Conservation (phyloP, 129 eudicot genomes). For the Sambucus nigra region DNA sequence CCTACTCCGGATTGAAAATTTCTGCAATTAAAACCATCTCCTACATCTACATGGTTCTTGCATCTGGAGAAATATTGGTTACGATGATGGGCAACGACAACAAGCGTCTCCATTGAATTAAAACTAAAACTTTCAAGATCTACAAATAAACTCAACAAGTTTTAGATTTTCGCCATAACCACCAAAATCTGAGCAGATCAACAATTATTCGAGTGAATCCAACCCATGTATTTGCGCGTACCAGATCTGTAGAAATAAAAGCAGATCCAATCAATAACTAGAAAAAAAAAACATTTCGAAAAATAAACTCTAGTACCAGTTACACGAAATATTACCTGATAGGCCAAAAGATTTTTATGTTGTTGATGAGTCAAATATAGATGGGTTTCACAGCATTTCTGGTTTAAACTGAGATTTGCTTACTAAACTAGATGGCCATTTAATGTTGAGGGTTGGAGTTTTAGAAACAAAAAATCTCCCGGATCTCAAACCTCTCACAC, state of each 20-base stretch:
- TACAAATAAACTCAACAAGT: not conserved
- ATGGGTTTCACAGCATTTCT: not conserved
- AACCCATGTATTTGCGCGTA: constrained; percentile 15
- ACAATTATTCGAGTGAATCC: constrained; percentile 30
- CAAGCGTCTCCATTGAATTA: constrained; percentile 60
- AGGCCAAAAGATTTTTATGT: not conserved
- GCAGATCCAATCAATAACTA: constrained; percentile 1
- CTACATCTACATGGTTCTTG: constrained; percentile 19
- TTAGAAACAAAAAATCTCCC: constrained; percentile 8
- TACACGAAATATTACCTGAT: not conserved
- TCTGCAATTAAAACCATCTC: constrained; percentile 51
- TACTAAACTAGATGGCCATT: not conserved
- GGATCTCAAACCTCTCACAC: constrained; percentile 32
- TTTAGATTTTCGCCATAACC: constrained; percentile 72
- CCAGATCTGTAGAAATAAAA: constrained; percentile 44
- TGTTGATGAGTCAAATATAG: not conserved
- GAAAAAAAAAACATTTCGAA: not conserved
- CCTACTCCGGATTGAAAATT: constrained; percentile 65
- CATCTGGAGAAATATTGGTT: constrained; percentile 40
- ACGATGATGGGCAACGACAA: constrained; percentile 53
- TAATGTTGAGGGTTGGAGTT: not conserved
- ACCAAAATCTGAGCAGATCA: constrained; percentile 58
- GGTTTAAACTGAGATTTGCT: not conserved
- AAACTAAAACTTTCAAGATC: constrained; percentile 7
- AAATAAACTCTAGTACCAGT: not conserved